A percentile compares a stretch with the other conserved stretches of the same genome.
Evolutionary conservation across 2,329 filamentous ascomycete genomes (phyloP).

Genomic region (Xylaria hypoxylon): DNA sequence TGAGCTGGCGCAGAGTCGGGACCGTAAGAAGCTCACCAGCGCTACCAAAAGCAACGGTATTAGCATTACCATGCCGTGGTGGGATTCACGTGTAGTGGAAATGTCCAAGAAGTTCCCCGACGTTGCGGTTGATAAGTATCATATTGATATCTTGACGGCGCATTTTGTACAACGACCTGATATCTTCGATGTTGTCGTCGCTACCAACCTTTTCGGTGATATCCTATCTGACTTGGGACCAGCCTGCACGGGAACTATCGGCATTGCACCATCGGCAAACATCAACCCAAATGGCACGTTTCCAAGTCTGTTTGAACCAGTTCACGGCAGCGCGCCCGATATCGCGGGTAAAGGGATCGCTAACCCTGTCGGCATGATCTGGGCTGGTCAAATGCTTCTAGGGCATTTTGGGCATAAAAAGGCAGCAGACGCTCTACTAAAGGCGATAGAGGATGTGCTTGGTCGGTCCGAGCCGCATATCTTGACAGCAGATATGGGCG

Average conservation of each 20-base stretch:
- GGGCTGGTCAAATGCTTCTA: conserved; percentile 77
- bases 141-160: conserved; percentile 73
- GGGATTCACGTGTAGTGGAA: conserved; percentile 68
- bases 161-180: conserved; percentile 68
- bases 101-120: conserved; percentile 67
- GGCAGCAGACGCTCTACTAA: conserved; percentile 60
- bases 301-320: conserved; percentile 73
- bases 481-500: conserved; percentile 70
- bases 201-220: conserved; percentile 70
- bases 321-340: conserved; percentile 73
- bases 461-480: conserved; percentile 60
- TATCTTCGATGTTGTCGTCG: conserved; percentile 70
- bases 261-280: conserved; percentile 73
- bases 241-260: conserved; percentile 73
- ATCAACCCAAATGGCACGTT: conserved; percentile 70
- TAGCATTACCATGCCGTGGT: conserved; percentile 73
- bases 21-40: conserved; percentile 68
- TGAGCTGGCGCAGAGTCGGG: conserved; percentile 66
- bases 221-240: conserved; percentile 66
- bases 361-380: conserved; percentile 74
- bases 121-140: conserved; percentile 70
- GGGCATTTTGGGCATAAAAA: conserved; percentile 70
- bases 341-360: conserved; percentile 72
- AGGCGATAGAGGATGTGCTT: conserved; percentile 48
- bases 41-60: conserved; percentile 75